A percentile compares a stretch with the other conserved stretches of the same genome.
These are phyloP conservation scores for Biscutella laevigata DNA, from an alignment of 441 rosid genomes.

Conservation along the genomic window DNA sequence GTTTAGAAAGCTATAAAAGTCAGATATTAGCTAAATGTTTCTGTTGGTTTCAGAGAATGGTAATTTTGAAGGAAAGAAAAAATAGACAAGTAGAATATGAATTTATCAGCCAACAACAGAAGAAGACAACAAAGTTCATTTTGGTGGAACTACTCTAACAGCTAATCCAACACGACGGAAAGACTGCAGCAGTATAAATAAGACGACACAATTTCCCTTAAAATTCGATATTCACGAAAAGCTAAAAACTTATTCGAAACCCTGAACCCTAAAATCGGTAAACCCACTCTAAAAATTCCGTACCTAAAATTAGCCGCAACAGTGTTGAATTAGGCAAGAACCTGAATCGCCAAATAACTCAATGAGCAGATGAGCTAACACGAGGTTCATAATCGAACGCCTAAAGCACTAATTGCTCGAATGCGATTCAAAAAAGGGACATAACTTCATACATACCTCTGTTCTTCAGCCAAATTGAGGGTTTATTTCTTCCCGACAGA, in stretches of 20 bases:
- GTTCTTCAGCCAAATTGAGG: neutral
- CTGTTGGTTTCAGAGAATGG: neutral
- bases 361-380: slow-evolving; percentile 2
- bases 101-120: neutral
- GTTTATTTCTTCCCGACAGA: slow-evolving; percentile 2
- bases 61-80: neutral
- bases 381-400: neutral
- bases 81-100: neutral
- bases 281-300: slow-evolving; percentile 1
- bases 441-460: slow-evolving; percentile 7
- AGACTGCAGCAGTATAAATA: neutral
- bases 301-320: neutral
- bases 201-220: neutral
- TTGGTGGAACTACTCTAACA: neutral
- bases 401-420: neutral
- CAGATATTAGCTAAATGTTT: neutral
- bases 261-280: slow-evolving; percentile 14
- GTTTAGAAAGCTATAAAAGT: neutral
- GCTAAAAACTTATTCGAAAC: slow-evolving; percentile 2
- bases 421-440: neutral
- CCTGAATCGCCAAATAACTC: neutral
- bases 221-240: neutral
- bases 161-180: neutral
- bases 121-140: neutral
- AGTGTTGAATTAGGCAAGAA: neutral